Evolutionary conservation across 768 basidiomycete species (phyloP).

Genomic region (Leccinum uliginosum): DNA sequence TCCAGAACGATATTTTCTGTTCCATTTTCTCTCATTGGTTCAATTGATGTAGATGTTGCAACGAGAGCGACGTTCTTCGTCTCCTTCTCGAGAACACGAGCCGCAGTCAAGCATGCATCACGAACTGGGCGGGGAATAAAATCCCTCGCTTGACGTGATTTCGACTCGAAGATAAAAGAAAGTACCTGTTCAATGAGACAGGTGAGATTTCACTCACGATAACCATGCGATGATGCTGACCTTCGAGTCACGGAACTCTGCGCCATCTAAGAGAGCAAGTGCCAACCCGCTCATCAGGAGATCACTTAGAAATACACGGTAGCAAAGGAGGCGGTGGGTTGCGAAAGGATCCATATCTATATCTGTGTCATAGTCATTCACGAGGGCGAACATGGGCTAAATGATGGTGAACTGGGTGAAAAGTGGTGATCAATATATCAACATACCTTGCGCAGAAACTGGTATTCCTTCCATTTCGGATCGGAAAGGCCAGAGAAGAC

Average conservation of each 20-base stretch:
- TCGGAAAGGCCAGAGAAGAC: conserved; percentile 45
- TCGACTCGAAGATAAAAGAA: conserved; percentile 53
- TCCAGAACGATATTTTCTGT: conserved; percentile 6
- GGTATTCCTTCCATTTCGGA: conserved; percentile 46
- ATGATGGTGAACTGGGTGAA: conserved; percentile 8
- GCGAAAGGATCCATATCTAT: conserved; percentile 6
- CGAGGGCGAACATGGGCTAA: conserved; percentile 67
- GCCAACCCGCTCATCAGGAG: conserved; percentile 48
- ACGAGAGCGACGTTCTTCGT: background rate
- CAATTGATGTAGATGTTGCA: background rate
- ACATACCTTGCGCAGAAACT: conserved; percentile 37
- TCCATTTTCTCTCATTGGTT: background rate
- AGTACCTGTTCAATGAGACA: conserved; percentile 40
- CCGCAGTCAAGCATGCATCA: conserved; percentile 5
- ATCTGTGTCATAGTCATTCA: conserved; percentile 46
- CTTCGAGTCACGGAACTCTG: conserved; percentile 62
- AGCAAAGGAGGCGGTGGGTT: conserved; percentile 36
- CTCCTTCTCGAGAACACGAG: conserved; percentile 6
- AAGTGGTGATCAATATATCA: background rate
- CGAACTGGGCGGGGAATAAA: conserved; percentile 10
- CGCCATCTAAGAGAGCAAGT: conserved; percentile 47
- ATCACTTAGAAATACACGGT: conserved; percentile 47
- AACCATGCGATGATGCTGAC: conserved; percentile 26
- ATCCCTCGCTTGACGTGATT: conserved; percentile 17
- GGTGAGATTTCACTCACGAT: background rate